Percentiles rank a stretch among this genome's conserved stretches.
Evolutionary conservation across 805 yeast genomes (phyloP).

Genomic region (Spathaspora hagerdaliae): DNA sequence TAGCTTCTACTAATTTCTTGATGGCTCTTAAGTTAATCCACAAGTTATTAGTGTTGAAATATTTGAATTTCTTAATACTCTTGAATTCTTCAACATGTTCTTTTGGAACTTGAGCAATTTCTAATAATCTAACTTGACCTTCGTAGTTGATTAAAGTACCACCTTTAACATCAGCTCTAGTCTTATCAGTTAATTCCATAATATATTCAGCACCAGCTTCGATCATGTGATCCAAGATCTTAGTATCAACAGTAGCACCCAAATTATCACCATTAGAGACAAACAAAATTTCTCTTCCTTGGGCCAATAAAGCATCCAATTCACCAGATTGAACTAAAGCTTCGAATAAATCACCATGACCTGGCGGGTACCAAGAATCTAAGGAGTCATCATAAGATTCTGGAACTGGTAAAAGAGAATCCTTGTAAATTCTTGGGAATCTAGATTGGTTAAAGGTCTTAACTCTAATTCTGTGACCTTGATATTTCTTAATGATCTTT

Average conservation of each 20-base stretch:
- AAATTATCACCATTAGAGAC: constrained; percentile 98
- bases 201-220: constrained; percentile 90
- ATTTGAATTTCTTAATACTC: constrained; percentile 94
- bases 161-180: constrained; percentile 99
- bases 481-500: constrained; percentile 91
- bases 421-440: constrained; percentile 92
- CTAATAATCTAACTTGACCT: constrained; percentile 89
- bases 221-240: constrained; percentile 87
- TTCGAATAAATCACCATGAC: constrained; percentile 97
- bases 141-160: constrained; percentile 96
- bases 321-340: constrained; percentile 86
- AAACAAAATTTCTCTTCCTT: constrained; percentile 91
- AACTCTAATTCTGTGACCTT: constrained; percentile 92
- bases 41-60: constrained; percentile 96
- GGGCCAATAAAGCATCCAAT: constrained; percentile 80
- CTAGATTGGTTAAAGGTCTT: constrained; percentile 97
- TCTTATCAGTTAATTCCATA: constrained; percentile 98
- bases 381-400: constrained; percentile 64
- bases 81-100: constrained; percentile 98
- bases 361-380: constrained; percentile 99
- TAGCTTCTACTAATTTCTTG: constrained; percentile 83
- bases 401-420: constrained; percentile 95
- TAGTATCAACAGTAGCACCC: constrained; percentile 95
- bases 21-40: constrained; percentile 96
- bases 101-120: constrained; percentile 97